Base-by-base conservation (phyloP, 2,329 filamentous ascomycete species). In the Fusarium secorum region DNA sequence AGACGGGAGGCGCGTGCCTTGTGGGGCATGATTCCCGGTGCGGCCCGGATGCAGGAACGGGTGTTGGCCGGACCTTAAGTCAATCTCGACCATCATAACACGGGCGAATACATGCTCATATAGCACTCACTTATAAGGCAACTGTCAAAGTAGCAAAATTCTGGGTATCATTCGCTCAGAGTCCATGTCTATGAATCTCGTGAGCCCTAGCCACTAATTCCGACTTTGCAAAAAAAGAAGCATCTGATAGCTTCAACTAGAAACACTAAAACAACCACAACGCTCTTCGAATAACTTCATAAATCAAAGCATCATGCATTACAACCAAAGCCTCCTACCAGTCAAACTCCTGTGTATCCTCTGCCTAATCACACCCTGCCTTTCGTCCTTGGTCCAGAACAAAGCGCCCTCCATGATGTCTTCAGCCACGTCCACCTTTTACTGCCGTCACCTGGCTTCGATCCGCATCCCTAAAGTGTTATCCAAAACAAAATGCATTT, bases 141-240 rank as follows among this genome's bases (percentile, higher is more conserved):
- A 28, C 11, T 22, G 38, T 11, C 30, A 60, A 59, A 49, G 51
- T 64, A 67, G 64, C 66, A 74, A 76, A 76, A 67, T 52, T 66
- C 64, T 76, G 74, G 74, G 74, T 76, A 76, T 76, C 74, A 76
- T 76, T 75, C 73, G 71, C 63, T 72, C 68, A 46, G 56, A 57
- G 60, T 56, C 65, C 67, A 64, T 75, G 41, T 69, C 61, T 70
- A 60, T 71, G 58, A 63, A 62, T 60, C 70, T 64, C 63, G 24
- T 53, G n/a, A 71, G 63, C 61, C 60, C 49, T 75, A 66, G 39
- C 63, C 64, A 39, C 62, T 64, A 49, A 41, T 58, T 44, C 44
- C 48, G 41, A 64, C 48, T 58, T 58, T 64, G 60, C 57, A 65
- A 60, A 66, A 66, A 44, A 53, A 36, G 44, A 70, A 62, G 63